Evolutionary conservation across 495 filamentous ascomycete genomes (phyloP).

Genomic region (Xanthoparmelia taractica): DNA sequence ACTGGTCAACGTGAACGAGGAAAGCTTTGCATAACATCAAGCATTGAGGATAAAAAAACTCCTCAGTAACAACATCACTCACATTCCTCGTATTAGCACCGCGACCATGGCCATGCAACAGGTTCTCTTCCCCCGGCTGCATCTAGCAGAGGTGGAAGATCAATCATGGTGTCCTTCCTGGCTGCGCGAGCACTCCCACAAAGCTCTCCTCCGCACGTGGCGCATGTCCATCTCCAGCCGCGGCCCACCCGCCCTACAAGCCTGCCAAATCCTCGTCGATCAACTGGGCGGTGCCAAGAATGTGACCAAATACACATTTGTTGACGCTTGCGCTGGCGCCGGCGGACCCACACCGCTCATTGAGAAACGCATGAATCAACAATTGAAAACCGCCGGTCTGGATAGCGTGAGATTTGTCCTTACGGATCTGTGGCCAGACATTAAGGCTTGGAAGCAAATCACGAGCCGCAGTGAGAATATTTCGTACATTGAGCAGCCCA

Average conservation of each 20-base stretch:
- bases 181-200: conserved; percentile 27
- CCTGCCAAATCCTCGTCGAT: conserved; percentile 33
- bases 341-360: conserved; percentile 58
- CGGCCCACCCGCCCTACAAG: conserved; percentile 23
- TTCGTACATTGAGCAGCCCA: conserved; percentile 44
- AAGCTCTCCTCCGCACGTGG: conserved; percentile 29
- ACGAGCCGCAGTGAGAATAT: conserved; percentile 43
- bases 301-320: conserved; percentile 44
- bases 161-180: conserved; percentile 31
- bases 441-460: conserved; percentile 51
- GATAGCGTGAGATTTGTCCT: conserved; percentile 50
- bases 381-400: conserved; percentile 28
- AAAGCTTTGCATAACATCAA: background rate
- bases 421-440: conserved; percentile 60
- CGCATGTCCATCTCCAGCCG: conserved; percentile 21
- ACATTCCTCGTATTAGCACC: background rate
- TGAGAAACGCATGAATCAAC: conserved; percentile 47
- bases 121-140: conserved; percentile 14
- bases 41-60: background rate
- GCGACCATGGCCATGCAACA: conserved; percentile 1
- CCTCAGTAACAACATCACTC: background rate
- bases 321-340: conserved; percentile 65
- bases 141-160: conserved; percentile 21
- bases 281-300: conserved; percentile 32
- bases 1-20: background rate